Evolutionary conservation across 2,329 filamentous ascomycete species (phyloP), one percentile per base, ranked within the genome.

Genomic region (Fusarium ramigenum): DNA sequence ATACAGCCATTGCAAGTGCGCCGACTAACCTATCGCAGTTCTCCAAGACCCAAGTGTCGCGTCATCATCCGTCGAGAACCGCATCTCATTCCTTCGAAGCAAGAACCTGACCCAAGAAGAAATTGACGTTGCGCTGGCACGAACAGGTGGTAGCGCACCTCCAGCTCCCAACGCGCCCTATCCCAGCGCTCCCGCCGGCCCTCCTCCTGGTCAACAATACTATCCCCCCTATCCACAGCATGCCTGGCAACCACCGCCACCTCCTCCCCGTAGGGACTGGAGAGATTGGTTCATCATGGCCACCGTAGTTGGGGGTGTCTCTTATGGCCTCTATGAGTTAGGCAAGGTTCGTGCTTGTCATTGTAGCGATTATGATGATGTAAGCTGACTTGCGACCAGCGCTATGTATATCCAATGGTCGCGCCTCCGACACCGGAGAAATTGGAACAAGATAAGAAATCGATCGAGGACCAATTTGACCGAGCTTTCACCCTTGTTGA

Each of bases 231-330:
- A 87, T 62, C 83, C 85, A 56, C 87, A 86, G 68, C 84, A 87
- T 66, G 84, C 87, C 75, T 91, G 89, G 89, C 89, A 90, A 77
- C 86, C 85, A 36, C 84, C 89, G 7, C 87, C 87, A 3, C 86
- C 88, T 62, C 84, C 91, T 5, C 95, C 95, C 7, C 92, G 91
- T 80, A 88, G 96, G 79, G 96, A 99, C 84, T 99, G 96, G 96
- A 90, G 97, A 70, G 96, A 99, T 81, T 98, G 95, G 93, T 99
- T 99, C 84, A 98, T 99, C 83, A 97, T 98, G 94, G 96, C 96
- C 12, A 99, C 96, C 0, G 93, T 98, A 18, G 92, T 97, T 71
- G 93, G 95, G 64, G 94, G 95, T 54, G 92, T 98, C 25, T 89
- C 94, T 43, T 98, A 98, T 79, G 96, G 95, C 1, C 83, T 97